phyloP scores from a whole-genome alignment of 768 basidiomycete genomes.

The Pleurotus djamor region DNA sequence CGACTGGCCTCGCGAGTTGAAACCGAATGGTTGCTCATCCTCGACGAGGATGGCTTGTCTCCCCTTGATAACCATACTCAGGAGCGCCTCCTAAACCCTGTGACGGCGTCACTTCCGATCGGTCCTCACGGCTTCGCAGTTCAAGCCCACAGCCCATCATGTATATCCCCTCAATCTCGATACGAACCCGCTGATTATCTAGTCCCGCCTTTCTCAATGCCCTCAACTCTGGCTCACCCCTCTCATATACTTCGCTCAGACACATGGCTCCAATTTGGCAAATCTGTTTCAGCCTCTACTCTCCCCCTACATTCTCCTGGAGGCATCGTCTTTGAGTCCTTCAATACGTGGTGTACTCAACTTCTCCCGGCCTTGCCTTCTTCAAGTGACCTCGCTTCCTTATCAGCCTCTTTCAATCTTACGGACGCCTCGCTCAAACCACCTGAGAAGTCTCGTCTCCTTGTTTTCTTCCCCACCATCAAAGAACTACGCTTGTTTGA shows the following conservation, averaged over 20 bases:
- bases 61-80: slow-evolving; percentile 27
- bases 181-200: slow-evolving; percentile 46
- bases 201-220: slow-evolving; percentile 60
- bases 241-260: slow-evolving; percentile 13
- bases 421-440: too few species aligned
- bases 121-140: slow-evolving; percentile 34
- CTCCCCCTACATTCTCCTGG: slow-evolving; percentile 25
- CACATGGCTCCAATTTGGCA: slow-evolving; percentile 23
- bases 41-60: slow-evolving; percentile 44
- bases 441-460: not conserved
- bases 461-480: slow-evolving; percentile 15
- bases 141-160: slow-evolving; percentile 22
- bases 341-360: slow-evolving; percentile 6
- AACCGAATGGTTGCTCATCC: slow-evolving; percentile 50
- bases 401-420: not conserved
- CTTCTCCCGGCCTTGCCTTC: not conserved
- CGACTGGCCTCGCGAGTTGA: slow-evolving; percentile 32
- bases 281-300: slow-evolving; percentile 19
- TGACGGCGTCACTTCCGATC: slow-evolving; percentile 29
- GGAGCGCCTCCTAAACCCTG: slow-evolving; percentile 39
- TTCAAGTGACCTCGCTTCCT: not conserved
- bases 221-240: slow-evolving; percentile 23
- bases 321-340: slow-evolving; percentile 29
- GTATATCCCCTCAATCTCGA: slow-evolving; percentile 23
- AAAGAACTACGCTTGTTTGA: slow-evolving; percentile 8